A percentile compares a stretch with the other conserved stretches of the same genome.
phyloP scores from a whole-genome alignment of 2,329 filamentous ascomycete genomes.

The Ophiostoma populinum region DNA sequence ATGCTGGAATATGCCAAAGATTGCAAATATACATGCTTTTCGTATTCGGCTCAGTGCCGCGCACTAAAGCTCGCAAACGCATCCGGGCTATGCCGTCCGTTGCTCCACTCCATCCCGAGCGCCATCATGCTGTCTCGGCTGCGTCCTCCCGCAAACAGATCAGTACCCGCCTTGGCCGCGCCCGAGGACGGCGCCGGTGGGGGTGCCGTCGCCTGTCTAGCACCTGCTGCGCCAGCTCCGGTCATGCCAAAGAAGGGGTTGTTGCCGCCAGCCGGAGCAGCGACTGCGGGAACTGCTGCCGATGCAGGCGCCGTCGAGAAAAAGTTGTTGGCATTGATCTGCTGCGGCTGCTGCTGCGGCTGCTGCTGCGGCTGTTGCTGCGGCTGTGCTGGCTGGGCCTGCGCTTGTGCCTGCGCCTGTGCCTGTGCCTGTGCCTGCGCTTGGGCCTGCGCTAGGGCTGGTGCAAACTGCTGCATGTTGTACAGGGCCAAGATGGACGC shows the following conservation, averaged over 20 bases:
- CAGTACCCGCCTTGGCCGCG: constrained; percentile 9
- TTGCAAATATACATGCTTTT: no score
- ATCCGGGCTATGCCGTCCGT: constrained; percentile 61
- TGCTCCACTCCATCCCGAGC: constrained; percentile 45
- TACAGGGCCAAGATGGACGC: constrained; percentile 63
- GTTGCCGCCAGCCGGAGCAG: background rate
- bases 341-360: constrained; percentile 9
- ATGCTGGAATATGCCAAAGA: no score
- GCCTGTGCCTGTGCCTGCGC: background rate
- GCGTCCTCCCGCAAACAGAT: constrained; percentile 22
- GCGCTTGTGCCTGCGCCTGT: background rate
- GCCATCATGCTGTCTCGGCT: constrained; percentile 61
- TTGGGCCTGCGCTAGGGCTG: constrained; percentile 15
- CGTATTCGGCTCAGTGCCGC: constrained; percentile 31
- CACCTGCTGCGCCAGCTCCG: background rate
- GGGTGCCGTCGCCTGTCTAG: constrained; percentile 7
- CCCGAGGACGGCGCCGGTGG: constrained; percentile 11
- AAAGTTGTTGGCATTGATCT: background rate
- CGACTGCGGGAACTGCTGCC: background rate
- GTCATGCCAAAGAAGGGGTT: constrained; percentile 1
- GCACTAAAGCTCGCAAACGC: constrained; percentile 63
- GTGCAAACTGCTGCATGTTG: constrained; percentile 38
- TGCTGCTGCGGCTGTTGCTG: constrained; percentile 10
- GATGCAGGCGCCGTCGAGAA: background rate
- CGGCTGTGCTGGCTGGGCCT: constrained; percentile 7